These are phyloP conservation scores for Aureobasidium melanogenum DNA, from an alignment of 2,329 filamentous ascomycete genomes.

Conservation along the genomic window DNA sequence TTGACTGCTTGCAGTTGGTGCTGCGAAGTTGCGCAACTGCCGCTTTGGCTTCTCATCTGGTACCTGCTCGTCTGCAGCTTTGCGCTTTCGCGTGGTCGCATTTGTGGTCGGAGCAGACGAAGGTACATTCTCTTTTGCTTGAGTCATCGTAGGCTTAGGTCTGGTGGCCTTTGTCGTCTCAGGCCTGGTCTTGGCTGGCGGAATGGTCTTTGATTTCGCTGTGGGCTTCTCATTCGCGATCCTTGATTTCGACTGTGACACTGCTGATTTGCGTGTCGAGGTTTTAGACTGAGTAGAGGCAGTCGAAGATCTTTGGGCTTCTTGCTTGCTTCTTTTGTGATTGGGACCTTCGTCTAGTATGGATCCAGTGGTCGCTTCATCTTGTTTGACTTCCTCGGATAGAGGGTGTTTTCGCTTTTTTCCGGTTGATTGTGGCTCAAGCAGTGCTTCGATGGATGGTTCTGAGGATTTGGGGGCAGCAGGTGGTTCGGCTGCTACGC, in stretches of 20 bases:
- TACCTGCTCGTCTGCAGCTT: constrained; percentile 17
- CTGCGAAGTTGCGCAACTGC: constrained; percentile 24
- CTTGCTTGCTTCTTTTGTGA: background rate
- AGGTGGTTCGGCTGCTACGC: constrained; percentile 2
- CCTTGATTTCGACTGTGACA: background rate
- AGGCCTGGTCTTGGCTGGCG: background rate
- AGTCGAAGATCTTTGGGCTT: background rate
- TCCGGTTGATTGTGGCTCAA: background rate
- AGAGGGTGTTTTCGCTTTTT: constrained; percentile 7
- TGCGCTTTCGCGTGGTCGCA: constrained; percentile 23
- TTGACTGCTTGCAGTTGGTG: constrained; percentile 29
- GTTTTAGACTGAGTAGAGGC: background rate
- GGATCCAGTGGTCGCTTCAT: background rate
- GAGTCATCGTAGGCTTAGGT: background rate
- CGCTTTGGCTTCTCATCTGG: constrained; percentile 23
- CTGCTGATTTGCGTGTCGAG: background rate
- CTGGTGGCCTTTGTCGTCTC: background rate
- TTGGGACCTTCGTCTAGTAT: background rate
- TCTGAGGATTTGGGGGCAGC: background rate
- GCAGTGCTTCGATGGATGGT: background rate
- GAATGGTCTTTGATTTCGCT: background rate
- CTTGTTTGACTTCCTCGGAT: background rate
- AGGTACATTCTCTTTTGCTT: background rate
- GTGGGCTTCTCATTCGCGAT: background rate
- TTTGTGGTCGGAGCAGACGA: background rate